A percentile compares a stretch with the other conserved stretches of the same genome.
Evolutionary conservation across 169 alveolate genomes (phyloP).

Genomic region (Toxoplasma gondii): DNA sequence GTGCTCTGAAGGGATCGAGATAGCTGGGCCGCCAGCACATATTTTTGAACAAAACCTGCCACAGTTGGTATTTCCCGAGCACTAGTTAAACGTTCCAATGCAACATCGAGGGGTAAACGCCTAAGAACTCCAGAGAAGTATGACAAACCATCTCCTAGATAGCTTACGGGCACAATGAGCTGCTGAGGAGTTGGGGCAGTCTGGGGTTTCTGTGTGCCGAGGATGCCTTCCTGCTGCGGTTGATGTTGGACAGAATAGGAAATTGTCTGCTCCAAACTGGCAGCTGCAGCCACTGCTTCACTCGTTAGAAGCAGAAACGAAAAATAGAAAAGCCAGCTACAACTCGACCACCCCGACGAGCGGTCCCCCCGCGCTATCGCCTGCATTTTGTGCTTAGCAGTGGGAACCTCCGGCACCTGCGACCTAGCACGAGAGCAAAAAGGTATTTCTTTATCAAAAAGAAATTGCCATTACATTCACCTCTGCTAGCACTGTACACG

Average conservation of each 20-base stretch:
- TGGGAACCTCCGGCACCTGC: too few relatives aligned
- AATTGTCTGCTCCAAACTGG: not conserved
- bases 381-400: not conserved
- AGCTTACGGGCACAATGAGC: not conserved
- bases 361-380: not conserved
- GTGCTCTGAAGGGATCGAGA: too few relatives aligned
- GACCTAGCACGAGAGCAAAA: too few relatives aligned
- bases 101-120: not conserved
- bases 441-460: too few relatives aligned
- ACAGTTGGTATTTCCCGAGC: not conserved
- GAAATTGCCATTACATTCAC: too few relatives aligned
- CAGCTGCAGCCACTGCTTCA: not conserved
- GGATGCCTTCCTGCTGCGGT: too few relatives aligned
- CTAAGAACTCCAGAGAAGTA: not conserved
- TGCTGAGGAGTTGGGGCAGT: not conserved
- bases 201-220: not conserved
- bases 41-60: not conserved
- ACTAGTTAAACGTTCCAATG: not conserved
- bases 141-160: not conserved
- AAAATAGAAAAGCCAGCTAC: not conserved
- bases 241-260: not conserved
- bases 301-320: not conserved
- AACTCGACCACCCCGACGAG: not conserved
- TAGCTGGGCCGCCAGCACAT: not conserved
- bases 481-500: too few relatives aligned